A percentile compares a stretch with the other conserved stretches of the same genome.
phyloP scores from a whole-genome alignment of 2,329 filamentous ascomycete genomes.

The Ophiosphaerella herpotricha region DNA sequence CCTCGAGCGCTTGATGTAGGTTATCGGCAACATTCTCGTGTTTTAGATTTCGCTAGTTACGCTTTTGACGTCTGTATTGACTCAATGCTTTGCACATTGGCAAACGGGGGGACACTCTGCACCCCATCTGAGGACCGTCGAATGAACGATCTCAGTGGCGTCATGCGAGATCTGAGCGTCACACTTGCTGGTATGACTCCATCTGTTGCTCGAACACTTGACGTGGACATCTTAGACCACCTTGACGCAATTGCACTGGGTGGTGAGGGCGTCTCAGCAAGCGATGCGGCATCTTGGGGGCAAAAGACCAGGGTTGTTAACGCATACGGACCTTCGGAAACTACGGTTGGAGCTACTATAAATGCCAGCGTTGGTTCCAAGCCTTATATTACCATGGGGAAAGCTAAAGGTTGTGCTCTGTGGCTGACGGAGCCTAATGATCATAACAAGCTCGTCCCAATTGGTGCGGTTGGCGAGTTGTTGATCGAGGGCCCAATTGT shows the following conservation, averaged over 20 bases:
- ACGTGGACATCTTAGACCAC: slow-evolving; percentile 44
- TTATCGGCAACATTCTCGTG: slow-evolving; percentile 40
- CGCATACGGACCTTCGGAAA: slow-evolving; percentile 44
- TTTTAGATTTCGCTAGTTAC: slow-evolving; percentile 45
- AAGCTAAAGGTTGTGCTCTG: slow-evolving; percentile 36
- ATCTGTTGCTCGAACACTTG: slow-evolving; percentile 43
- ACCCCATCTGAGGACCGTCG: slow-evolving; percentile 52
- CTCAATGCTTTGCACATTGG: slow-evolving; percentile 42
- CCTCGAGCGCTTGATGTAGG: slow-evolving; percentile 39
- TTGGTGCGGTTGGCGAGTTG: slow-evolving; percentile 56
- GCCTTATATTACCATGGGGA: slow-evolving; percentile 45
- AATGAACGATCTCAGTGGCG: slow-evolving; percentile 53
- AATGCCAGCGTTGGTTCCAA: slow-evolving; percentile 35
- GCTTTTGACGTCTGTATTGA: slow-evolving; percentile 46
- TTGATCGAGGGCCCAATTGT: slow-evolving; percentile 63
- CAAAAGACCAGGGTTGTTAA: slow-evolving; percentile 42
- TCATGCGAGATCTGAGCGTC: slow-evolving; percentile 42
- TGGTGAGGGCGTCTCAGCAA: slow-evolving; percentile 44
- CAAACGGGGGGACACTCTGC: slow-evolving; percentile 41
- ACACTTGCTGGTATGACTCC: slow-evolving; percentile 45
- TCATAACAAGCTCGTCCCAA: slow-evolving; percentile 42
- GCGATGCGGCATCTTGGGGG: slow-evolving; percentile 52
- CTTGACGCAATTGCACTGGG: slow-evolving; percentile 52
- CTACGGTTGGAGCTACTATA: slow-evolving; percentile 42
- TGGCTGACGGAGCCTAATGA: slow-evolving; percentile 51